Evolutionary conservation across 2,329 filamentous ascomycete genomes (phyloP), one percentile per base, ranked within the genome.

Genomic region (Hirsutella thompsonii): DNA sequence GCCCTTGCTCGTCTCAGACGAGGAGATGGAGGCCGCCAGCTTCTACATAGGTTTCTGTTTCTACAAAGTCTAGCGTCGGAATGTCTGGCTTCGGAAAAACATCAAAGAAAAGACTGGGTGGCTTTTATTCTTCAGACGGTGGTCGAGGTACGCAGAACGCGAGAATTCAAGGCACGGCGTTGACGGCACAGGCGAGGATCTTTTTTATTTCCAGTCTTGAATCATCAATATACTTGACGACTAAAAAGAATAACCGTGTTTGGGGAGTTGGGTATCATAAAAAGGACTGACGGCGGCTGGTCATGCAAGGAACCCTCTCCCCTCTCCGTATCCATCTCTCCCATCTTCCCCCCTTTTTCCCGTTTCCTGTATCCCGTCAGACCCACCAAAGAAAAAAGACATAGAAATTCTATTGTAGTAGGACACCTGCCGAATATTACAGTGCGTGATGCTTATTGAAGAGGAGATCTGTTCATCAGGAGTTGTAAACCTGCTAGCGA

Each of bases 1-100:
- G 5, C 76, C 52, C 14, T 63, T 95, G 48, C 59, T 83, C 37
- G 85, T 95, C 39, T 82, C 76, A 2, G 72, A 82, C 11, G 84
- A 94, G 57, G 92, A 98, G 67, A 83, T 93, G 74, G 89, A 96
- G 60, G 92, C 92, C 36, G 86, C 83, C 10, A 79, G 75, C 52
- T 94, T 96, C 56, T 96, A 96, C 56, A 76, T 93, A 52, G 89
- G 85, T 2, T 96, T 96, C 55, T 94, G 88, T 65, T 96, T 96
- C 62, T 94, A 95, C 64, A 94, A 95, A 68, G 86, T 93, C 36
- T 92, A 69, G 48, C 20, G 23, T 26, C 23, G 23, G 23, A n/a
- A n/a, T n/a, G n/a, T n/a, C n/a, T n/a, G n/a, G n/a, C n/a, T n/a
- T n/a, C n/a, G n/a, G n/a, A n/a, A n/a, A n/a, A n/a, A n/a, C n/a